Base-by-base conservation (phyloP, 2,329 filamentous ascomycete genomes). In the Corinectria fuckeliana region DNA sequence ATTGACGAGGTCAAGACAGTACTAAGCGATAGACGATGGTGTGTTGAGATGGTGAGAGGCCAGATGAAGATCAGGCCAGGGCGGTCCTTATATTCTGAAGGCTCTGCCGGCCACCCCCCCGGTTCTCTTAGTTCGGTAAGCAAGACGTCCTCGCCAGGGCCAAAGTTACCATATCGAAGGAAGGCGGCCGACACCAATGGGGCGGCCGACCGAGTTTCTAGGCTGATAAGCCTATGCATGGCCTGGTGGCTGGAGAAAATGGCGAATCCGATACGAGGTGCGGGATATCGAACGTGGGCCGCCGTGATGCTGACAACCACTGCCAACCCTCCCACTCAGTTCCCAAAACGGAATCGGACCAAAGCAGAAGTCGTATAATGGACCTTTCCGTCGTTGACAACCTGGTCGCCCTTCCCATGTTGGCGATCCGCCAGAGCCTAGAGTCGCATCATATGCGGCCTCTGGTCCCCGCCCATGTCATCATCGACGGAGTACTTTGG, bases 221-320 rank as follows among this genome's bases (percentile, higher is more conserved):
- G 65, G 61, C 65, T 67, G 67, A 69, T 67, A 69, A 61, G 36
- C 61, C 64, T 25, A 70, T 55, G 30, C 20, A 70, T 55, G 30
- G 50, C 30, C 21, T 13, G 63, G 66, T 63, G 63, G 63, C 58
- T 70, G 57, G 66, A 58, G 49, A 49, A 61, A 67, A 67, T 67
- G 65, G 68, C 63, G 61, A 70, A 65, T 60, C 61, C 59, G 67
- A 70, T 70, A 70, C 68, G 68, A 70, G 68, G 66, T 68, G 56
- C 57, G 64, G 63, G 59, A 51, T 63, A 38, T 42, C 48, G 61
- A 62, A 49, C 66, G 61, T 65, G 58, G 61, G 59, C 60, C 45
- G 53, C 60, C 65, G 68, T 70, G 67, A 60, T 62, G 68, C 65
- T 69, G 60, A 65, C 67, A 64, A 32, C 56, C 58, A 70, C 47